Base-by-base conservation (phyloP, 192 early-diverging fungal species). In the Mortierella hygrophila region DNA sequence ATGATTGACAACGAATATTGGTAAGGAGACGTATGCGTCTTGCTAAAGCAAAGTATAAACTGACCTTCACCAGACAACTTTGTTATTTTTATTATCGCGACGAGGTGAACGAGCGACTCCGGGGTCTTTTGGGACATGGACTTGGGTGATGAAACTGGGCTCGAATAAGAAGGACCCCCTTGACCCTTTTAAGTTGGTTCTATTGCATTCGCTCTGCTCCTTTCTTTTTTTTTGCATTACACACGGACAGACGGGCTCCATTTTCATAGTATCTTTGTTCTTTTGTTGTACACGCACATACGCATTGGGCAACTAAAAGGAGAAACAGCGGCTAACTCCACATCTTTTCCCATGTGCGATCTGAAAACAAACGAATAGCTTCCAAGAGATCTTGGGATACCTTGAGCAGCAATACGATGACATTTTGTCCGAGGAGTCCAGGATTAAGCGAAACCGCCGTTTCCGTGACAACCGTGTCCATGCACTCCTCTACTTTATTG, bases 401-500 rank as follows among this genome's bases (percentile, higher is more conserved):
- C 93, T 99, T 69, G 98, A 99, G 88, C 81, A 91, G 68, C 97
- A 99, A 90, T 98, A 96, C 85, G 98, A 99, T 85, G 95, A 96
- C 77, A 96, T 98, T 74, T 87, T 99, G 70, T 95, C 97, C 11
- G 96, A 99, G 82, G 96, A 97, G 81, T 94, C 94, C 74, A 84
- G 94, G 73, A 95, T 96, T 88, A 96, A 95, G 88, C 94, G 95
- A 79, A 95, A 95, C 82, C 91, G 93, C 70, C 93, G 97, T 87
- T 98, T 98, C 91, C 82, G 89, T 57, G 99, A 99, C 90, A 96
- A 96, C 90, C 94, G 99, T 65, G 93, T 99, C 38, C 99, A 99
- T 87, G 96, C 96, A 16, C 92, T 99, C 32, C 91, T 99, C 63
- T 99, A 99, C 93, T 99, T 99, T 88, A 98, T 99, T 81, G 92